These are phyloP conservation scores for Nemania sp. DNA, from an alignment of 2,329 filamentous ascomycete genomes.

Conservation along the genomic window DNA sequence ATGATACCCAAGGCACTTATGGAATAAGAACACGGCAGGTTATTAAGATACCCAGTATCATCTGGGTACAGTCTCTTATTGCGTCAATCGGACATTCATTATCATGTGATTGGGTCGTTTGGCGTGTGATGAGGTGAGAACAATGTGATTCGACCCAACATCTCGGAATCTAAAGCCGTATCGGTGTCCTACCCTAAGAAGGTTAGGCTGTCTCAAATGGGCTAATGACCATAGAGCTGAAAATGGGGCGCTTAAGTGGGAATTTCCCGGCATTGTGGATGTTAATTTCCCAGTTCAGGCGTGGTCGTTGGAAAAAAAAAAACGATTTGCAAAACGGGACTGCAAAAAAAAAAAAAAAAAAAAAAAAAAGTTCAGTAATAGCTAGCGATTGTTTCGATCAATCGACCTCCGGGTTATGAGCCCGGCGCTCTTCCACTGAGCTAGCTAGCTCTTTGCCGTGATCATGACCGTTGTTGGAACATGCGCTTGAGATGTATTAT, in stretches of 20 bases:
- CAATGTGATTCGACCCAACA: background rate
- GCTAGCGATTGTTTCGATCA: conserved; percentile 42
- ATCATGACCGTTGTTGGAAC: background rate
- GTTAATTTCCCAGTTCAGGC: too few relatives aligned
- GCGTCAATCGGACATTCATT: background rate
- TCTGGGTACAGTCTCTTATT: too few relatives aligned
- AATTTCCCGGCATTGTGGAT: too few relatives aligned
- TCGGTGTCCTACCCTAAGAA: too few relatives aligned
- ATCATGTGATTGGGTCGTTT: background rate
- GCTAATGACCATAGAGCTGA: too few relatives aligned
- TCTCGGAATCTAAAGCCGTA: background rate
- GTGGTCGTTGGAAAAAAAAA: too few relatives aligned
- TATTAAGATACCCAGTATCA: too few relatives aligned
- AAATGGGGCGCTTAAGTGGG: too few relatives aligned
- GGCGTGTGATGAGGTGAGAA: background rate
- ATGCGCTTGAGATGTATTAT: background rate
- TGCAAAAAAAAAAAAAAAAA: background rate
- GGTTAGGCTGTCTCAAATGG: too few relatives aligned
- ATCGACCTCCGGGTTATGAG: conserved; percentile 42
- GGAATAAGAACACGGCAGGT: too few relatives aligned
- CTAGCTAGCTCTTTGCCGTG: conserved; percentile 25
- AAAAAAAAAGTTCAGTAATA: background rate
- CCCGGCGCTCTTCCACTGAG: conserved; percentile 41
- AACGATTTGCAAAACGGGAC: too few relatives aligned
- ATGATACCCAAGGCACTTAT: too few relatives aligned